phyloP scores from a whole-genome alignment of 2,329 filamentous ascomycete genomes.

The Xylariomycetidae sp. region DNA sequence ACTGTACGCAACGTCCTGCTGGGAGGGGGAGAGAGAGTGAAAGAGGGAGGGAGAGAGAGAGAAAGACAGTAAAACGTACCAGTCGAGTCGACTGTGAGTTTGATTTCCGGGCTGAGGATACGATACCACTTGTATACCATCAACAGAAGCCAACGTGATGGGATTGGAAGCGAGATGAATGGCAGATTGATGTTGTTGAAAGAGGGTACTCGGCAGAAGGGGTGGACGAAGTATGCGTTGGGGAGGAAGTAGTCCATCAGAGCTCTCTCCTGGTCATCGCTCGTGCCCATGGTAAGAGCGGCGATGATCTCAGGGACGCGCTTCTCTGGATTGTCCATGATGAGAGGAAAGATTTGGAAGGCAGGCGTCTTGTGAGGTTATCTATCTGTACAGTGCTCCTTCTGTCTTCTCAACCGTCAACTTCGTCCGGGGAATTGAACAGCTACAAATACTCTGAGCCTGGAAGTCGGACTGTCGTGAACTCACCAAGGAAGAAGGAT shows the following conservation, averaged over 20 bases:
- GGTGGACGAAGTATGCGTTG: conserved; percentile 70
- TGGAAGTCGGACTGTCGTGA: too few relatives aligned
- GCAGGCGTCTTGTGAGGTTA: background rate
- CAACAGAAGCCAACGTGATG: conserved; percentile 63
- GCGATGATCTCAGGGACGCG: conserved; percentile 66
- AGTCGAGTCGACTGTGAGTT: conserved; percentile 58
- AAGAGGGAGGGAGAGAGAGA: background rate
- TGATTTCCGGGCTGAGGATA: conserved; percentile 70
- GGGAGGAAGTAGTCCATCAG: conserved; percentile 70
- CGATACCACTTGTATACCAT: conserved; percentile 81
- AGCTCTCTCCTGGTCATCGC: conserved; percentile 58
- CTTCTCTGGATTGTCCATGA: conserved; percentile 32
- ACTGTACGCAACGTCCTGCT: background rate
- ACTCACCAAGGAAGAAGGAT: conserved; percentile 1
- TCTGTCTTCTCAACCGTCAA: too few relatives aligned
- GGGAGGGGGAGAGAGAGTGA: background rate
- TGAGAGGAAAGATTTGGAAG: background rate
- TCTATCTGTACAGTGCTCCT: too few relatives aligned
- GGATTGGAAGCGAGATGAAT: conserved; percentile 33
- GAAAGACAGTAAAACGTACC: conserved; percentile 38
- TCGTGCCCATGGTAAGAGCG: conserved; percentile 62
- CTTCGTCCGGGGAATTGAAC: too few relatives aligned
- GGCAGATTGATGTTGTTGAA: conserved; percentile 40
- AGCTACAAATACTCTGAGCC: too few relatives aligned
- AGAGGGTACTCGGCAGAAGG: conserved; percentile 66